phyloP scores from a whole-genome alignment of 441 rosid species.

The Pelargonium australe region DNA sequence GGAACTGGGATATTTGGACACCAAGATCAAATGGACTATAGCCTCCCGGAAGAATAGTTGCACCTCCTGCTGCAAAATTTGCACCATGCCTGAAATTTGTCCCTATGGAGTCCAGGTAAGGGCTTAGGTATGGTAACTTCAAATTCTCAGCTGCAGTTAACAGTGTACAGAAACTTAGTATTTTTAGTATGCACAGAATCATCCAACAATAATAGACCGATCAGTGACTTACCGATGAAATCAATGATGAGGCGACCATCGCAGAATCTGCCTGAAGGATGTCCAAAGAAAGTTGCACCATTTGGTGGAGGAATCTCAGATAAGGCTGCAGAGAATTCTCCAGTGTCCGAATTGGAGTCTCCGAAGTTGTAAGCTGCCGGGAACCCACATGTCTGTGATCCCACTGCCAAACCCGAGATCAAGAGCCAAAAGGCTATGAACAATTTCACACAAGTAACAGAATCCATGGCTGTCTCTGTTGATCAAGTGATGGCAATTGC shows the following conservation, averaged over 20 bases:
- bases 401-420: conserved; percentile 19
- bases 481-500: no score
- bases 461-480: conserved; percentile 16
- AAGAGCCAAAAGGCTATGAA: conserved; percentile 18
- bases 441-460: conserved; percentile 4
- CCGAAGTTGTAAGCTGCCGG: conserved; percentile 70
- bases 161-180: background rate
- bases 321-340: conserved; percentile 47
- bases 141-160: conserved; percentile 46
- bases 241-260: conserved; percentile 76
- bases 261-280: conserved; percentile 60
- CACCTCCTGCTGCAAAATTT: conserved; percentile 63
- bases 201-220: no score
- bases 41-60: conserved; percentile 53
- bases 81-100: conserved; percentile 56
- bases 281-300: conserved; percentile 69
- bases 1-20: conserved; percentile 62
- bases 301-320: conserved; percentile 47
- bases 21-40: conserved; percentile 65
- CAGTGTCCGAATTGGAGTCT: conserved; percentile 81
- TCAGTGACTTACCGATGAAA: conserved; percentile 40
- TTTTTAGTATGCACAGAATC: background rate
- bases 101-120: conserved; percentile 58
- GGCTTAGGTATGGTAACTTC: conserved; percentile 45
- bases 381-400: conserved; percentile 35